A percentile compares a stretch with the other conserved stretches of the same genome.
phyloP scores from a whole-genome alignment of 129 eudicot species.

The Chrysanthemum lavandulifolium region DNA sequence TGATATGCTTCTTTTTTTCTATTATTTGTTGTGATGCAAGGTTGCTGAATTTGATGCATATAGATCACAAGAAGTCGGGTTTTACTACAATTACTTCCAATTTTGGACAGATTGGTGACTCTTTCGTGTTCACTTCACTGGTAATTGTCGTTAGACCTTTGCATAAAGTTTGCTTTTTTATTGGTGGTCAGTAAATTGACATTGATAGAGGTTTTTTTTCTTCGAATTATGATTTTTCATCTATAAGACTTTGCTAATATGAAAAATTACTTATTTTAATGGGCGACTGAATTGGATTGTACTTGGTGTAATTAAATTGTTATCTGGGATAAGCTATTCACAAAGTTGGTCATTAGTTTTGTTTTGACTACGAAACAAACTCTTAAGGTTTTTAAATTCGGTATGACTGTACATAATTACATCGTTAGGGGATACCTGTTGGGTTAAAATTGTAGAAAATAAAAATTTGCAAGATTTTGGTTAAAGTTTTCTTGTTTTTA shows the following conservation, averaged over 20 bases:
- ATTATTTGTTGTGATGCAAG: slow-evolving; percentile 31
- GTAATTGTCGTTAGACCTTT: slow-evolving; percentile 20
- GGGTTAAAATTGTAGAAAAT: too few relatives aligned
- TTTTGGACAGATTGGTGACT: background rate
- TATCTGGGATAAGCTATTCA: too few relatives aligned
- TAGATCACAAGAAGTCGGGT: slow-evolving; percentile 8
- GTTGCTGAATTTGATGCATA: slow-evolving; percentile 22
- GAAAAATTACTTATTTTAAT: background rate
- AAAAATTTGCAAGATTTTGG: too few relatives aligned
- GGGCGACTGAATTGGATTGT: background rate
- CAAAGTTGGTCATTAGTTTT: too few relatives aligned
- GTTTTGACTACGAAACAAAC: too few relatives aligned
- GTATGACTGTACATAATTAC: too few relatives aligned
- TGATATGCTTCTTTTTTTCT: background rate
- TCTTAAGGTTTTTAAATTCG: too few relatives aligned
- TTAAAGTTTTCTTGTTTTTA: too few relatives aligned
- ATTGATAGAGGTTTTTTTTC: background rate
- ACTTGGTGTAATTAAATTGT: too few relatives aligned
- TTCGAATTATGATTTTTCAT: background rate
- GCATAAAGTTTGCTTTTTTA: slow-evolving; percentile 8
- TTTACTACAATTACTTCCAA: background rate
- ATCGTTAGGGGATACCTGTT: too few relatives aligned
- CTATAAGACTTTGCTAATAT: background rate
- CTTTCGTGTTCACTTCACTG: slow-evolving; percentile 10
- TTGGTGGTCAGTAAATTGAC: slow-evolving; percentile 18